Conservation (phyloP, 495 filamentous ascomycete species). For the Letharia columbiana region DNA sequence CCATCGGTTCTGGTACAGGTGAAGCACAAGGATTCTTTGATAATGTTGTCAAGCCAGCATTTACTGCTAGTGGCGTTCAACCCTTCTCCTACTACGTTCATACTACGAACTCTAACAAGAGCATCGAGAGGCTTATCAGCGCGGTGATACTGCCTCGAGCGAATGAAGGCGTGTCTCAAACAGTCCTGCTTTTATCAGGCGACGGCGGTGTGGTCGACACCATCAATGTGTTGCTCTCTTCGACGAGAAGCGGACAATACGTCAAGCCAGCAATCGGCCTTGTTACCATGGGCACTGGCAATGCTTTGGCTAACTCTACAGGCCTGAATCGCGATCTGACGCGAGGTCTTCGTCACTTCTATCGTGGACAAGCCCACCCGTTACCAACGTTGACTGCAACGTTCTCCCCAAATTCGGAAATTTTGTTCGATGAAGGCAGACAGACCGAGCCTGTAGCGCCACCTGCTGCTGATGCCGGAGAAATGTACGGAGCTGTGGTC, state of each 20-base stretch:
- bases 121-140: constrained; percentile 52
- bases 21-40: constrained; percentile 50
- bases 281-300: constrained; percentile 77
- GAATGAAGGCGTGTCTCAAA: constrained; percentile 40
- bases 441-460: constrained; percentile 25
- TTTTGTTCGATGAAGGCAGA: constrained; percentile 36
- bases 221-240: constrained; percentile 52
- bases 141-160: constrained; percentile 41
- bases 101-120: constrained; percentile 48
- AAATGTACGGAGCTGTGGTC: constrained; percentile 69
- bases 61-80: constrained; percentile 38
- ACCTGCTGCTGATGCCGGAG: constrained; percentile 23
- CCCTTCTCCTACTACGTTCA: constrained; percentile 40
- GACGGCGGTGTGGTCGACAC: constrained; percentile 78
- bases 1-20: constrained; percentile 61
- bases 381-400: constrained; percentile 45
- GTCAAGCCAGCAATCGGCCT: constrained; percentile 50
- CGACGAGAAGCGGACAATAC: constrained; percentile 21
- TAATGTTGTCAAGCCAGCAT: constrained; percentile 47
- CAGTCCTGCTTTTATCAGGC: constrained; percentile 69
- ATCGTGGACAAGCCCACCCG: constrained; percentile 41
- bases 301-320: constrained; percentile 71
- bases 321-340: constrained; percentile 31
- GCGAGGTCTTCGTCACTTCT: constrained; percentile 34
- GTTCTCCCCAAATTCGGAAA: constrained; percentile 57